Evolutionary conservation across 129 eudicot genomes (phyloP), one percentile per base, ranked within the genome.

Genomic region (Helianthus annuus): DNA sequence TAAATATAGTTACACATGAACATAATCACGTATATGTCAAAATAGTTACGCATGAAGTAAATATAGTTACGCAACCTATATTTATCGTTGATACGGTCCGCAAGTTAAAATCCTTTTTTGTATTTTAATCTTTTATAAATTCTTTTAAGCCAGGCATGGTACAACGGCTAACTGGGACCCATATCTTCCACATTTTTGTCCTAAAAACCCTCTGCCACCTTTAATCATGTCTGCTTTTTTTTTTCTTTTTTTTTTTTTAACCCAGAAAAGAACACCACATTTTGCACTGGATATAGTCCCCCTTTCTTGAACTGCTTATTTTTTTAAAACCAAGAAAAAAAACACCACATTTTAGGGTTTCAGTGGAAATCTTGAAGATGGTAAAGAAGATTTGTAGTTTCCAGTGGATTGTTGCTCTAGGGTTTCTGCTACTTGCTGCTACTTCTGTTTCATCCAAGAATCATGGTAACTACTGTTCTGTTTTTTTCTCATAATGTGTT

Each of bases 111-210:
- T 27, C 32, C 32, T 19, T 27, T 27, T 27, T 27, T 27, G 32
- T 27, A 27, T 27, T 27, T 27, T 27, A 27, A 19, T 19, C 22
- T 19, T 19, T 19, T 19, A 19, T 19, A 19, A 19, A 19, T 19
- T 19, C 22, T 19, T 19, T 19, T 19, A 19, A 19, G 22, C 0
- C 22, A 5, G 4, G 19, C 38, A 32, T 49, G 46, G 54, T 34
- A 38, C 60, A 85, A 83, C 76, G 82, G 88, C 85, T 75, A 64
- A 10, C 44, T 71, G 84, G 91, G 88, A 46, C 86, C 85, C 78
- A 56, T 19, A 19, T 19, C 22, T 19, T 19, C 22, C 22, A 19
- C 22, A 45, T 74, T 72, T 66, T 64, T 76, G 72, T 73, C 80
- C 86, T 44, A 32, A 70, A 79, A 81, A 60, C 70, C 64, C 77